Evolutionary conservation across 306 rosid genomes (phyloP).

Genomic region (Pterocarpus santalinus): DNA sequence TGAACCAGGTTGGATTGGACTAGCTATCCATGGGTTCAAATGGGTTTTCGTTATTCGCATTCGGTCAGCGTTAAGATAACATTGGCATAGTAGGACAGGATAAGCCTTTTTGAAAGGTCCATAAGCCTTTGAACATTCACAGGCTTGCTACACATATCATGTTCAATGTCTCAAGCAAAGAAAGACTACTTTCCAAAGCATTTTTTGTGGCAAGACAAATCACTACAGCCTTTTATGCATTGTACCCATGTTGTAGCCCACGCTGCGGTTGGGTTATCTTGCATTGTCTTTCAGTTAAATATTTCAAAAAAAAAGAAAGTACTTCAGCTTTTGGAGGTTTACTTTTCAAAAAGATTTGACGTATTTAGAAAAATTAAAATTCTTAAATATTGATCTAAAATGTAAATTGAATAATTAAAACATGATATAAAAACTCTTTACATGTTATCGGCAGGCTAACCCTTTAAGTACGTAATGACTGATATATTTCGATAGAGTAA

Average conservation of each 20-base stretch:
- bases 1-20: not conserved
- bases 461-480: too few species aligned
- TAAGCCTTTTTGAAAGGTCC: not conserved
- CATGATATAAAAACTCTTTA: not conserved
- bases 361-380: not conserved
- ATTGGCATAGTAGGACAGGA: not conserved
- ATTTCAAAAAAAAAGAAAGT: too few species aligned
- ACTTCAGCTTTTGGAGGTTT: too few species aligned
- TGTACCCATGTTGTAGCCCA: too few species aligned
- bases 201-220: not conserved
- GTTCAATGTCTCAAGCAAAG: not conserved
- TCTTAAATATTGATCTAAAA: too few species aligned
- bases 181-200: not conserved
- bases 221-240: not conserved
- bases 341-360: not conserved
- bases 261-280: too few species aligned
- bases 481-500: too few species aligned
- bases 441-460: not conserved
- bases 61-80: not conserved
- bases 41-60: too few species aligned
- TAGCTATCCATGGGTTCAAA: too few species aligned
- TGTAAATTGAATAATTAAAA: too few species aligned
- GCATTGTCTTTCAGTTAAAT: too few species aligned
- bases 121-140: not conserved
- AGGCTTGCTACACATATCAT: not conserved